Base-by-base conservation (phyloP, 345 rosid species). In the Turnera subulata region DNA sequence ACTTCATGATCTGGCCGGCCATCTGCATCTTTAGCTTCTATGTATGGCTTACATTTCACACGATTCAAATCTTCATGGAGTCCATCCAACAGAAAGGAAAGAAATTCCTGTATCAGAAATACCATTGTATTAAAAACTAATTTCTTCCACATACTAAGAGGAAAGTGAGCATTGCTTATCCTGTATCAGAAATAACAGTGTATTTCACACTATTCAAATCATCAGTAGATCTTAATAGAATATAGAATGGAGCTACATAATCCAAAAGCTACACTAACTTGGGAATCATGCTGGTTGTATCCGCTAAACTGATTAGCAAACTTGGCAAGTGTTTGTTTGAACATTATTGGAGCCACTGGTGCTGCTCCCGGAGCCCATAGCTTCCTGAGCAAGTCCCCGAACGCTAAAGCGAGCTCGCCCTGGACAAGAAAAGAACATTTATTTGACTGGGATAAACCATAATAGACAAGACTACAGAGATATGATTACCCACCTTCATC, bases 401-500 rank as follows among this genome's bases (percentile, higher is more conserved):
- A 64, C 23, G 74, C 65, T 42, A 25, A 49, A 50, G 69, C 69
- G 19, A 64, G 62, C 46, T 64, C 56, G 7, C 69, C 62, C 62
- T 64, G 23, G 49, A 49, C 15, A 23, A 44, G n/a, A 62, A 49
- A 21, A 5, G 49, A 20, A 56, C 0, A 56, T 21, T 42, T 52
- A 44, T n/a, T 46, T 1, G 24, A 46, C 20, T 18, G 20, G 6
- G 21, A 29, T 19, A 0, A 46, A n/a, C n/a, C n/a, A n/a, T n/a
- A n/a, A n/a, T n/a, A n/a, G n/a, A n/a, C n/a, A n/a, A n/a, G n/a
- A n/a, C n/a, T n/a, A n/a, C n/a, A n/a, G n/a, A n/a, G n/a, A 13
- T 5, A 10, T 1, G 21, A 55, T n/a, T 17, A 21, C 35, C n/a
- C 17, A 53, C 92, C 45, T 84, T 85, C 91, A 68, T 82, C 82